These are phyloP conservation scores for Rutstroemia sp. DNA, from an alignment of 2,329 filamentous ascomycete species.

Conservation along the genomic window DNA sequence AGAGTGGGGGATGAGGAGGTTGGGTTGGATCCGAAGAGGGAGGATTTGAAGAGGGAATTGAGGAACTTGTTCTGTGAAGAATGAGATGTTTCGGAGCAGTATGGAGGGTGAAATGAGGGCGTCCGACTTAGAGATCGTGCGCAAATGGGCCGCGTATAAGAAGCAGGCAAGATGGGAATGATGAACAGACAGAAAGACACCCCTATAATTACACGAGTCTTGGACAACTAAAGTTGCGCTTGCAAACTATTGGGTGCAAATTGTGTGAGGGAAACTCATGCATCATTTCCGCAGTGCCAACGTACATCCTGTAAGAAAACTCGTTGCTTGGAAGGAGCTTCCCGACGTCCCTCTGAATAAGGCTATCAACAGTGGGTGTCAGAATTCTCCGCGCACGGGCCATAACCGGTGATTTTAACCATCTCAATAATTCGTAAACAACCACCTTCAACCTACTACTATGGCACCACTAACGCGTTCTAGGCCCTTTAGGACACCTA, in stretches of 20 bases:
- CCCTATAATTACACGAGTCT: not conserved
- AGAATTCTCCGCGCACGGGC: no score
- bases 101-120: not conserved
- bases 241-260: not conserved
- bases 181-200: not conserved
- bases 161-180: not conserved
- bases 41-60: slow-evolving; percentile 20
- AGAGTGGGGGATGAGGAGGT: slow-evolving; percentile 2
- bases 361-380: no score
- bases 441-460: no score
- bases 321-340: no score
- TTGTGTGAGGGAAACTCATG: not conserved
- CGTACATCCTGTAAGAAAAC: not conserved
- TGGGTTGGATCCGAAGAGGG: slow-evolving; percentile 10
- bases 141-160: not conserved
- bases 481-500: no score
- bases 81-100: not conserved
- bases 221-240: not conserved
- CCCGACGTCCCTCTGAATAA: no score
- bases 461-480: no score
- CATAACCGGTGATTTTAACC: no score
- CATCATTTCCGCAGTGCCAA: not conserved
- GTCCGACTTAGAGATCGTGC: not conserved
- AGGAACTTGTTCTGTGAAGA: slow-evolving; percentile 19
- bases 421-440: no score